Evolutionary conservation across 179 eudicot genomes (phyloP), one percentile per base, ranked within the genome.

Genomic region (Vitellaria paradoxa): DNA sequence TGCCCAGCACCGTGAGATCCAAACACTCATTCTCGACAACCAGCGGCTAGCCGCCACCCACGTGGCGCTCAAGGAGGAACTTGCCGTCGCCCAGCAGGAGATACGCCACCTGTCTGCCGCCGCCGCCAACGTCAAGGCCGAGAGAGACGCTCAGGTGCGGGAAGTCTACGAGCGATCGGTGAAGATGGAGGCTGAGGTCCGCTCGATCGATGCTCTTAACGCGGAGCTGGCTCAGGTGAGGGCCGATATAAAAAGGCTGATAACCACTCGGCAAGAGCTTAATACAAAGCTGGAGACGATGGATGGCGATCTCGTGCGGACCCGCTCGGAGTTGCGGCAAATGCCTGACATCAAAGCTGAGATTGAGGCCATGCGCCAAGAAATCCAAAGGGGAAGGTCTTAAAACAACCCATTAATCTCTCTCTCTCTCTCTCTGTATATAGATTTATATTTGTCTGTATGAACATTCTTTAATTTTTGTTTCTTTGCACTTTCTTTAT

Each of bases 321-420:
- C 81, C 5, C 75, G 77, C n/a, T 6, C 55, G 24, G 89, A 91
- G 77, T 72, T 76, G 59, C 40, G 76, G 50, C 81, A 89, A 6
- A 45, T 88, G 14, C 75, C 85, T 11, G 87, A 65, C 50, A 75
- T 96, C 57, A 84, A 83, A 71, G 85, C 78, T 42, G 92, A 93
- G 67, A 84, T 91, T 73, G 90, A 91, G 64, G 60, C 77, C 17
- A 79, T 88, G 87, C 89, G 74, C 13, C 86, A 81, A 10, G 93
- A 94, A 30, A 77, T 96, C 7, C 82, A 80, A 18, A 84, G 83
- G 84, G 99, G 98, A 86, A 96, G 97, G 97, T 91, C 59, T 26
- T 60, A 59, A 2, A 57, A 40, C 53, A 57, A 73, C 37, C 57
- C 52, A n/a, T 59, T 18, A 21, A 62, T 62, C 23, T 5, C 3